Base-by-base conservation (phyloP, 495 filamentous ascomycete species). In the Tuber aestivum region DNA sequence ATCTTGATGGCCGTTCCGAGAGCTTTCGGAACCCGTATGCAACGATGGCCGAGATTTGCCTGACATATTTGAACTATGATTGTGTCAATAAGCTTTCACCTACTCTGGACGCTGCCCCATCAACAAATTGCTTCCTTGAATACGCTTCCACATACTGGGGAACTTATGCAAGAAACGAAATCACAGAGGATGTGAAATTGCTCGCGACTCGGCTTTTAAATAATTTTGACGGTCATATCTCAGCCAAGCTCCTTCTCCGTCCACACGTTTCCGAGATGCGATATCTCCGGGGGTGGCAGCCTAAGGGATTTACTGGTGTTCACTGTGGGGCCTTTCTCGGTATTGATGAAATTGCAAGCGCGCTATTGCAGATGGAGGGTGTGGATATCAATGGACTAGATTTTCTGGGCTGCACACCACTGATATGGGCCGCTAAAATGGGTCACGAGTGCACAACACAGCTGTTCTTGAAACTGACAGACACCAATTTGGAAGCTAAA, bases 391-490 rank as follows among this genome's bases (percentile, higher is more conserved):
- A n/a, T 8, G 21, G 6, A 7, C 0, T 1, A 0, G 48, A 50
- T 50, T 50, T 23, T 7, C 1, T 2, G n/a, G 69, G 73, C 37
- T 70, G 44, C 41, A 80, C 82, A 65, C 79, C 82, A 38, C 75
- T 84, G 8, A 79, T 48, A 41, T 75, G 70, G 50, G 83, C 83
- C n/a, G 82, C 83, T 41, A 69, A 75, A 56, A 79, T 74, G 5
- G 83, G 82, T 3, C 76, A 85, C 42, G 73, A 79, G 70, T 72
- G 42, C 16, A 77, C 83, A 38, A 77, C 85, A 9, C 70, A 72
- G 65, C 69, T 83, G 16, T 71, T 86, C 7, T 70, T 84, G n/a
- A 72, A 72, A 32, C 78, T 40, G 27, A 40, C 70, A 35, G 79
- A 72, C 18, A 71, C 78, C 23, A 56, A 72, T 21, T 50, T 40